phyloP scores from a whole-genome alignment of 495 filamentous ascomycete genomes.

The Penicillium bialowiezense region DNA sequence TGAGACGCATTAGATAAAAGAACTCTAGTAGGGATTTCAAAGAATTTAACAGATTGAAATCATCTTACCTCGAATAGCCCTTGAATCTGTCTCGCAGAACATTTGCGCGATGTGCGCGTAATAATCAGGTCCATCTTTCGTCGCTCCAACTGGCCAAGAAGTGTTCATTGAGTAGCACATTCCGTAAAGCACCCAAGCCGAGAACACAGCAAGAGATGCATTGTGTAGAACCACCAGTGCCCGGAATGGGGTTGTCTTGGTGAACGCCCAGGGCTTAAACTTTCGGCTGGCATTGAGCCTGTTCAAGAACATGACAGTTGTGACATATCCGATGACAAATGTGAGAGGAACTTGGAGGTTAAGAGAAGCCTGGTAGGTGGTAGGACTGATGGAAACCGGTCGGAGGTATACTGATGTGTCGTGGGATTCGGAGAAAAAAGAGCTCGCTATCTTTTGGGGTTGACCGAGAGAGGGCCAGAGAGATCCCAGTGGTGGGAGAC shows the following conservation, averaged over 20 bases:
- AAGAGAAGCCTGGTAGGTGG: background rate
- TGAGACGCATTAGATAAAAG: background rate
- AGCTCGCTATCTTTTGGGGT: background rate
- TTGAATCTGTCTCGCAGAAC: slow-evolving; percentile 10
- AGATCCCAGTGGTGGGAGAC: background rate
- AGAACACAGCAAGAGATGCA: slow-evolving; percentile 7
- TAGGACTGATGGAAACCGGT: background rate
- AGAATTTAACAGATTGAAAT: background rate
- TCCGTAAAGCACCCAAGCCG: slow-evolving; percentile 12
- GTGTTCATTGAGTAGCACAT: background rate
- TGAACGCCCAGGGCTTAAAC: slow-evolving; percentile 15
- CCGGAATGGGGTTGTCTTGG: slow-evolving; percentile 7
- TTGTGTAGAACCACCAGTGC: slow-evolving; percentile 10
- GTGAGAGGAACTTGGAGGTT: slow-evolving; percentile 8
- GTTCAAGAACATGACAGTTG: slow-evolving; percentile 11
- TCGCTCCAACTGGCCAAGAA: background rate
- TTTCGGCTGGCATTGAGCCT: slow-evolving; percentile 11
- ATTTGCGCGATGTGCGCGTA: slow-evolving; percentile 9
- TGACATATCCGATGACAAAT: slow-evolving; percentile 10
- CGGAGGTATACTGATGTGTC: background rate
- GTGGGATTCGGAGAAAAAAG: background rate
- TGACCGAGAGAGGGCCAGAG: background rate
- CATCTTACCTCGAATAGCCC: slow-evolving; percentile 9
- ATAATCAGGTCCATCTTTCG: background rate
- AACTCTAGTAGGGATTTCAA: background rate